Evolutionary conservation across 352 stramenopile genomes (phyloP).

Genomic region (Pythium phragmitis): DNA sequence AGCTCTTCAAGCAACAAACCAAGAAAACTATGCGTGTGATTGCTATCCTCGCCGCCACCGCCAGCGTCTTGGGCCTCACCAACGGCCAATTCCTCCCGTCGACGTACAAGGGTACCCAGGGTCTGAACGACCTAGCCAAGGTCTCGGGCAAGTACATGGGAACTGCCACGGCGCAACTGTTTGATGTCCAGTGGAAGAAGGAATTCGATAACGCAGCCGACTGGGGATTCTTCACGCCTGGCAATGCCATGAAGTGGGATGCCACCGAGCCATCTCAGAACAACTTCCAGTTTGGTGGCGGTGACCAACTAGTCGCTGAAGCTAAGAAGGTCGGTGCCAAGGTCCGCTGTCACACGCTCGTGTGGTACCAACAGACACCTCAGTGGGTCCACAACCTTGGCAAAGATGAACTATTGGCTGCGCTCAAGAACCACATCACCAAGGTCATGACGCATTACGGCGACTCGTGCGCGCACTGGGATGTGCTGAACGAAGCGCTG

Average conservation of each 20-base stretch:
- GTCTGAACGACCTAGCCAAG: not conserved
- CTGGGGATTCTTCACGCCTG: constrained; percentile 1
- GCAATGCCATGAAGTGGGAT: constrained; percentile 8
- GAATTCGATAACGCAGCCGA: not conserved
- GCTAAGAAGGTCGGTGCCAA: constrained; percentile 1
- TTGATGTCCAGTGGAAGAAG: not conserved
- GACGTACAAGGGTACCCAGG: not conserved
- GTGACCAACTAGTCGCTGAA: not conserved
- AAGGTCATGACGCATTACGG: constrained; percentile 5
- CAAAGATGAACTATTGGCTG: not conserved
- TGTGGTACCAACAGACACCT: not conserved
- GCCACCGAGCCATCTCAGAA: not conserved
- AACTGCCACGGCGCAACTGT: not conserved
- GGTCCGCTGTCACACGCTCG: not conserved
- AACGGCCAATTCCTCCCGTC: not conserved
- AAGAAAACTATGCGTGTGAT: not conserved
- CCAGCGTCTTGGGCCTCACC: not conserved
- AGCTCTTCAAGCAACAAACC: not conserved
- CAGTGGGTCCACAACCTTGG: constrained; percentile 6
- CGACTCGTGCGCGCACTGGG: not conserved
- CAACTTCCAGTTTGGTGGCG: not conserved
- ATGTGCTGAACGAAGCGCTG: not conserved
- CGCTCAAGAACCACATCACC: constrained; percentile 4
- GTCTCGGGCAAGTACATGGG: constrained; percentile 2
- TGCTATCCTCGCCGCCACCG: not conserved